Evolutionary conservation across 129 eudicot genomes (phyloP).

Genomic region (Cynara cardunculus): DNA sequence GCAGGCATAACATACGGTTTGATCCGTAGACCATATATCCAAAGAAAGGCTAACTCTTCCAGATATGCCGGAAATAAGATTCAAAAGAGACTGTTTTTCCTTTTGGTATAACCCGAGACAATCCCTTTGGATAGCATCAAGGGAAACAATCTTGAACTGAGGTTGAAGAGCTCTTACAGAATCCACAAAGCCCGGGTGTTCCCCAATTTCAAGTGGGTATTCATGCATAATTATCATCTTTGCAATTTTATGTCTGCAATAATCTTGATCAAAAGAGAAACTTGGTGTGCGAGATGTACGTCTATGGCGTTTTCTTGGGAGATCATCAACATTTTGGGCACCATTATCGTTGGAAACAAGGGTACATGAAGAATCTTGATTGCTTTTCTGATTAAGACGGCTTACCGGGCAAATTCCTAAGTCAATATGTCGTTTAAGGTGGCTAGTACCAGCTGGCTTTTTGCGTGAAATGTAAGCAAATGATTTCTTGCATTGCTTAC

Average conservation of each 20-base stretch:
- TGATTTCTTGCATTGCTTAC: slow-evolving; percentile 73
- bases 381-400: slow-evolving; percentile 34
- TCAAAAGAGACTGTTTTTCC: slow-evolving; percentile 47
- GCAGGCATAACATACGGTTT: slow-evolving; percentile 36
- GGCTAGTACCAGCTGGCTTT: slow-evolving; percentile 66
- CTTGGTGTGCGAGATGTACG: slow-evolving; percentile 19
- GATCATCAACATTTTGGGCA: slow-evolving; percentile 14
- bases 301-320: slow-evolving; percentile 44
- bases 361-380: slow-evolving; percentile 2
- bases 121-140: slow-evolving; percentile 40
- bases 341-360: slow-evolving; percentile 20
- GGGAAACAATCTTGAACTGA: slow-evolving; percentile 35
- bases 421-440: slow-evolving; percentile 61
- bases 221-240: slow-evolving; percentile 68
- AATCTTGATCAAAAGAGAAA: slow-evolving; percentile 33
- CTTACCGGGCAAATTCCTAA: slow-evolving; percentile 55
- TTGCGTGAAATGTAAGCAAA: slow-evolving; percentile 58
- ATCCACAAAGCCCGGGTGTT: slow-evolving; percentile 42
- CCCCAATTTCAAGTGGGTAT: slow-evolving; percentile 57
- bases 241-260: slow-evolving; percentile 40
- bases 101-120: slow-evolving; percentile 40
- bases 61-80: slow-evolving; percentile 41
- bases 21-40: slow-evolving; percentile 54
- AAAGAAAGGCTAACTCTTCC: slow-evolving; percentile 68
- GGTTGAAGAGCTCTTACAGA: slow-evolving; percentile 53